phyloP scores from a whole-genome alignment of 2,329 filamentous ascomycete genomes.

The Magnaporthales sp. region DNA sequence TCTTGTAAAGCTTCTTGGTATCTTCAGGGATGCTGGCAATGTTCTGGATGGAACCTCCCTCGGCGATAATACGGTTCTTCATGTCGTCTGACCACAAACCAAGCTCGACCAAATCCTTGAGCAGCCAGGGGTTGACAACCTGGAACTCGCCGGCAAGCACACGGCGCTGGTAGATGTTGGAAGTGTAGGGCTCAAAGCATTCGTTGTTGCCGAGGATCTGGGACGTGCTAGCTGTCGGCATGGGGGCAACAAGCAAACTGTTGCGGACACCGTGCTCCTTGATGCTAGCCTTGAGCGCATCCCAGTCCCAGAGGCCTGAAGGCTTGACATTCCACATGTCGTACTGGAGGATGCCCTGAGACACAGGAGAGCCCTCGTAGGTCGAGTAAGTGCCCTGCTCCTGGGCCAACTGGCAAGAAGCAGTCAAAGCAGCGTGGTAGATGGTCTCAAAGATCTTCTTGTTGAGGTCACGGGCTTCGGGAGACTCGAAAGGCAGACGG shows the following conservation, averaged over 20 bases:
- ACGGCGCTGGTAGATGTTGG: conserved; percentile 98
- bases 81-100: conserved; percentile 98
- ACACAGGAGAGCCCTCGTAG: conserved; percentile 89
- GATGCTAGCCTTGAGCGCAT: conserved; percentile 77
- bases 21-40: conserved; percentile 94
- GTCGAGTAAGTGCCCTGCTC: conserved; percentile 77
- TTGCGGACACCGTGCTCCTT: conserved; percentile 91
- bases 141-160: conserved; percentile 98
- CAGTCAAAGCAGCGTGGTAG: conserved; percentile 89
- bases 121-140: conserved; percentile 96
- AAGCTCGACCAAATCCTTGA: conserved; percentile 96
- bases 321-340: conserved; percentile 98
- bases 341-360: conserved; percentile 91
- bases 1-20: conserved; percentile 97
- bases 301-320: conserved; percentile 95
- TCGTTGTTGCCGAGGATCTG: conserved; percentile 99
- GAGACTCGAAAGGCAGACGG: conserved; percentile 92
- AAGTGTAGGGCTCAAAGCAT: conserved; percentile 99
- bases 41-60: conserved; percentile 88
- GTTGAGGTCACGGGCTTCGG: conserved; percentile 88
- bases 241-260: conserved; percentile 88
- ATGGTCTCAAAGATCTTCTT: conserved; percentile 99
- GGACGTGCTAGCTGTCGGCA: conserved; percentile 95
- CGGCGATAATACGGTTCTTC: conserved; percentile 99
- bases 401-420: conserved; percentile 80